Conservation (phyloP, 2,329 filamentous ascomycete genomes). For the Trichoderma sp. region DNA sequence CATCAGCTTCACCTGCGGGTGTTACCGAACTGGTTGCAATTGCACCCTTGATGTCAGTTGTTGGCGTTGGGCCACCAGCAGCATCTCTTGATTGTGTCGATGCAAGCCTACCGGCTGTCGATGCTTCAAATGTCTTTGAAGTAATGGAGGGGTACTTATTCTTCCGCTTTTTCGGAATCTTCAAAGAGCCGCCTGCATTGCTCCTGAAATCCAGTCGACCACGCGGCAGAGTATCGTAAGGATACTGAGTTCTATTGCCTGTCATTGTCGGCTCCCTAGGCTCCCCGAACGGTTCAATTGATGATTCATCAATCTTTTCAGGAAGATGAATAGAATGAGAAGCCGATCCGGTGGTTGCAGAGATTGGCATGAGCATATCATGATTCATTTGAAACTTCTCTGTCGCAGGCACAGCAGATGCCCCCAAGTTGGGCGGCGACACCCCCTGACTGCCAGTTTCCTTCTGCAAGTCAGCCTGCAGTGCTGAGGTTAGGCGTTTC, state of each 20-base stretch:
- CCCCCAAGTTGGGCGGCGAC: neutral
- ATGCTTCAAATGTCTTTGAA: constrained; percentile 9
- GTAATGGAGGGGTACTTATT: constrained; percentile 17
- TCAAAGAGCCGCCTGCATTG: constrained; percentile 36
- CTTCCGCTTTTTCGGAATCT: constrained; percentile 33
- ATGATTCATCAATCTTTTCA: constrained; percentile 21
- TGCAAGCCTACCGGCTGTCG: neutral
- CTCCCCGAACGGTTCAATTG: neutral
- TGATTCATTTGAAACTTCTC: neutral
- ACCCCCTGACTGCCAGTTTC: neutral
- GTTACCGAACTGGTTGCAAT: neutral
- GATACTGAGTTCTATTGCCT: neutral
- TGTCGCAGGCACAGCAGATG: neutral
- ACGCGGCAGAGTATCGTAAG: constrained; percentile 16
- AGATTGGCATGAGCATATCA: neutral
- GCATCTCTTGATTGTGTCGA: constrained; percentile 23
- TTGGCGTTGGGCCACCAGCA: constrained; percentile 17
- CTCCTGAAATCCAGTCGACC: constrained; percentile 28
- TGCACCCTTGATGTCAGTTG: neutral
- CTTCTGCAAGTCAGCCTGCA: neutral
- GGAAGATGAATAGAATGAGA: constrained; percentile 5
- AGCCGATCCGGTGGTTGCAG: neutral
- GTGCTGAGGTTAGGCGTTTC: constrained; percentile 21
- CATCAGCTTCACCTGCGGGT: neutral
- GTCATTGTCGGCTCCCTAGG: neutral